These are phyloP conservation scores for Jamesozyma hellenica DNA, from an alignment of 805 yeast species.

Conservation along the genomic window DNA sequence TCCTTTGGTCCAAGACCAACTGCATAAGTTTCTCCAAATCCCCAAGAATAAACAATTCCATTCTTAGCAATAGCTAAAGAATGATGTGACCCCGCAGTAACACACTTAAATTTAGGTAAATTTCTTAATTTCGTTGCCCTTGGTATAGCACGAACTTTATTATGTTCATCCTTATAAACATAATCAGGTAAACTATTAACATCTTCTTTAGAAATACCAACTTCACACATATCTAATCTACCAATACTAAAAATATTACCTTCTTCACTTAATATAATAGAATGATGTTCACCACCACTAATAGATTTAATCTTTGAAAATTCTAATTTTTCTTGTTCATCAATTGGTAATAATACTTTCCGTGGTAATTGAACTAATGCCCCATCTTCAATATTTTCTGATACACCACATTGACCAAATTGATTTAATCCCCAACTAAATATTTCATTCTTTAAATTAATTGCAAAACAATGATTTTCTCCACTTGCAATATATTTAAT, in stretches of 20 bases:
- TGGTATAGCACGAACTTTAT: slow-evolving; percentile 76
- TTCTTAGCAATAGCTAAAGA: slow-evolving; percentile 75
- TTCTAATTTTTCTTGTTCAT: not conserved
- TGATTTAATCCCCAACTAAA: slow-evolving; percentile 94
- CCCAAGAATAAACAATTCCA: slow-evolving; percentile 92
- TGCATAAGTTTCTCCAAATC: slow-evolving; percentile 94
- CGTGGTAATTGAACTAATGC: slow-evolving; percentile 73
- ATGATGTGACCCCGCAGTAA: slow-evolving; percentile 89
- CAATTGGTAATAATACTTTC: slow-evolving; percentile 45
- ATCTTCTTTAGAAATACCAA: slow-evolving; percentile 61
- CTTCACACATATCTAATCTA: slow-evolving; percentile 84
- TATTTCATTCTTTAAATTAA: slow-evolving; percentile 60
- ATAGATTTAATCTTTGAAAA: slow-evolving; percentile 46
- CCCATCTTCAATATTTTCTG: slow-evolving; percentile 74
- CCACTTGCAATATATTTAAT: slow-evolving; percentile 81
- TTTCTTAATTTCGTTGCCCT: slow-evolving; percentile 60
- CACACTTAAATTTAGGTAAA: slow-evolving; percentile 45
- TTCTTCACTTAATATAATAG: slow-evolving; percentile 58
- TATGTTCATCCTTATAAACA: slow-evolving; percentile 69
- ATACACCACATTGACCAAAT: slow-evolving; percentile 88
- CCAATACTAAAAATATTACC: slow-evolving; percentile 85
- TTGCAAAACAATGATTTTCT: slow-evolving; percentile 92
- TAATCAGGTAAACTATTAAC: slow-evolving; percentile 65
- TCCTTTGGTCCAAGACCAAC: slow-evolving; percentile 84
- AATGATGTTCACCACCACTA: slow-evolving; percentile 93